Base-by-base conservation (phyloP, 2,329 filamentous ascomycete genomes). In the Pseudocercospora fijiensis region DNA sequence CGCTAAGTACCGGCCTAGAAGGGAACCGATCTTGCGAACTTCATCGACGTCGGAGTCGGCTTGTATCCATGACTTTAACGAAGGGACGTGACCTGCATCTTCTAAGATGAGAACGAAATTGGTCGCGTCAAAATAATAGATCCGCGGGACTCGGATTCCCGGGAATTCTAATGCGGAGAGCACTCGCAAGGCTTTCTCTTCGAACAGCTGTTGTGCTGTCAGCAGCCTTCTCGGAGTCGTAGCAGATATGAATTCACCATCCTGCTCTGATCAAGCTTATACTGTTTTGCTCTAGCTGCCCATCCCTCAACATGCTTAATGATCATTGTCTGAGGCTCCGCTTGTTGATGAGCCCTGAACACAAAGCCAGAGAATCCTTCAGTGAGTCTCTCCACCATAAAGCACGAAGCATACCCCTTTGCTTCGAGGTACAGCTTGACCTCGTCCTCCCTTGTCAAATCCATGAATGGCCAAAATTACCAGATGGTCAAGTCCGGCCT, bases 41-140 rank as follows among this genome's bases (percentile, higher is more conserved):
- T 20, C 10, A 10, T 16, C 26, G 11, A 37, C 11, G 11, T 20
- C 8, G 11, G 55, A 13, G 16, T 49, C 24, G n/a, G 45, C 43
- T 53, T 37, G 26, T n/a, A 66, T 30, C 64, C 66, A 69, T 16
- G 28, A 26, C 57, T 66, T 69, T 27, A 69, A 45, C 11, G 51
- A 62, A 9, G 61, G 57, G 4, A 66, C 30, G 9, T 43, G 16
- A 13, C 65, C 67, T 33, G 24, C 52, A 30, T 67, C 67, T 45
- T 67, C 62, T 22, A 64, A 20, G 33, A 65, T 58, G 13, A 67
- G 49, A 2, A 60, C 49, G 24, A 30, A 57, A 26, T 49, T 37
- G n/a, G 13, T 2, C 13, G 30, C 30, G 37, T 56, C 57, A 51
- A 60, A 60, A 30, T 51, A n/a, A 13, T 49, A 37, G 24, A 51